These are phyloP conservation scores for Dicorynia guianensis DNA, from an alignment of 306 rosid genomes.

Conservation along the genomic window DNA sequence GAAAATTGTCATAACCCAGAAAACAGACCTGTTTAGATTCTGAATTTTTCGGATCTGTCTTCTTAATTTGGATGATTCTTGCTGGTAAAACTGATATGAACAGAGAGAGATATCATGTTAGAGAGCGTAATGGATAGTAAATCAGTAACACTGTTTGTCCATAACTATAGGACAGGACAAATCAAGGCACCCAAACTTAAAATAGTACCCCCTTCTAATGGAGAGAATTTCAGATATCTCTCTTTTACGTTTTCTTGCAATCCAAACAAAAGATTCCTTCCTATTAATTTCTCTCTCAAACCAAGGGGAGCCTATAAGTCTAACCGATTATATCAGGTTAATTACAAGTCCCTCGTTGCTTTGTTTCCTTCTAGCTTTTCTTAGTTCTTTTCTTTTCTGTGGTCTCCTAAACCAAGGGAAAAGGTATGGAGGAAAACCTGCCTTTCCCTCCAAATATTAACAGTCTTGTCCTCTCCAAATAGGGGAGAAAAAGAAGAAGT, in stretches of 20 bases:
- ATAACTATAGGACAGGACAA: neutral
- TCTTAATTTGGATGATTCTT: slow-evolving; percentile 82
- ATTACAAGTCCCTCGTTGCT: too few relatives aligned
- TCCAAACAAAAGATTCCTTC: too few relatives aligned
- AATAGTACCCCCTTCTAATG: too few relatives aligned
- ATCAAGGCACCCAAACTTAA: too few relatives aligned
- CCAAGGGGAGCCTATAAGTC: too few relatives aligned
- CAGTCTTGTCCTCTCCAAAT: neutral
- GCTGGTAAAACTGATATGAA: slow-evolving; percentile 83
- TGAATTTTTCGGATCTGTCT: slow-evolving; percentile 91
- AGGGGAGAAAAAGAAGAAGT: neutral
- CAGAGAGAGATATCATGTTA: slow-evolving; percentile 16
- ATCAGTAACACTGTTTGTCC: neutral
- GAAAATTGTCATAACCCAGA: neutral
- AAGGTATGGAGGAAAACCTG: neutral
- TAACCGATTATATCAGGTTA: too few relatives aligned
- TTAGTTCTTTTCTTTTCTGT: too few relatives aligned
- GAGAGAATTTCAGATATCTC: too few relatives aligned
- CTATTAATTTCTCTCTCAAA: too few relatives aligned
- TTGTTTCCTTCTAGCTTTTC: too few relatives aligned
- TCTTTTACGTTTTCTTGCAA: too few relatives aligned
- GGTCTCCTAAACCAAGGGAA: too few relatives aligned
- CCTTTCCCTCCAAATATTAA: neutral
- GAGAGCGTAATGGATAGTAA: neutral
- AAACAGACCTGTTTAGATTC: slow-evolving; percentile 72